Evolutionary conservation across 257 asterid species (phyloP).

Genomic region (Fraxinus quadrangulata): DNA sequence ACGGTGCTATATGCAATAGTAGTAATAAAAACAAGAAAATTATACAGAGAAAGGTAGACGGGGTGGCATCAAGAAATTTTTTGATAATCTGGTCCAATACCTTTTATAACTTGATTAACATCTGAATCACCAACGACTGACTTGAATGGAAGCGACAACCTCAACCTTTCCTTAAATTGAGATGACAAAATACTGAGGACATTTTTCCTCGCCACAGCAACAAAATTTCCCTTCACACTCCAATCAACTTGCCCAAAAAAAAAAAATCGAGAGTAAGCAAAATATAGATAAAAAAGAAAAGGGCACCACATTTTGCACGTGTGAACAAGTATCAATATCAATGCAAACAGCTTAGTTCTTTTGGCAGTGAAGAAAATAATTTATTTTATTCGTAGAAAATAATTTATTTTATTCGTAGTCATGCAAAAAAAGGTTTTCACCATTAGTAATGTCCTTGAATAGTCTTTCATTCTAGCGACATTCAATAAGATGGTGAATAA

Average conservation of each 20-base stretch:
- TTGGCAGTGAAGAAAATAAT: neutral
- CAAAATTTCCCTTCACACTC: conserved; percentile 63
- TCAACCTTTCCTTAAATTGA: conserved; percentile 56
- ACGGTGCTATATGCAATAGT: conserved; percentile 20
- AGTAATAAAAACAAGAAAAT: conserved; percentile 7
- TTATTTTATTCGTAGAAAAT: neutral
- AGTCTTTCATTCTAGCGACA: conserved; percentile 3
- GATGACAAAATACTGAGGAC: conserved; percentile 61
- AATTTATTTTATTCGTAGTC: neutral
- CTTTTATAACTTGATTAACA: conserved; percentile 44
- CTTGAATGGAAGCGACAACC: conserved; percentile 51
- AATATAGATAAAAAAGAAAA: conserved; percentile 18
- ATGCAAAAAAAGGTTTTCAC: neutral
- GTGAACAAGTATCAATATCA: conserved; percentile 1
- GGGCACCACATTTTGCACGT: neutral
- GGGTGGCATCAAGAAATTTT: neutral
- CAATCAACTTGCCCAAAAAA: conserved; percentile 73
- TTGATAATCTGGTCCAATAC: conserved; percentile 28
- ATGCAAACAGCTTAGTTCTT: neutral
- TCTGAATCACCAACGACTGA: conserved; percentile 60
- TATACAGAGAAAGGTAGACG: neutral
- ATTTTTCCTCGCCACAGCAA: conserved; percentile 73
- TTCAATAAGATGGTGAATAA: conserved; percentile 7
- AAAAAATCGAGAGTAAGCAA: conserved; percentile 23
- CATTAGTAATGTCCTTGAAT: conserved; percentile 1